Evolutionary conservation across 306 rosid genomes (phyloP), one percentile per base, ranked within the genome.

Genomic region (Cicer yamashitae): DNA sequence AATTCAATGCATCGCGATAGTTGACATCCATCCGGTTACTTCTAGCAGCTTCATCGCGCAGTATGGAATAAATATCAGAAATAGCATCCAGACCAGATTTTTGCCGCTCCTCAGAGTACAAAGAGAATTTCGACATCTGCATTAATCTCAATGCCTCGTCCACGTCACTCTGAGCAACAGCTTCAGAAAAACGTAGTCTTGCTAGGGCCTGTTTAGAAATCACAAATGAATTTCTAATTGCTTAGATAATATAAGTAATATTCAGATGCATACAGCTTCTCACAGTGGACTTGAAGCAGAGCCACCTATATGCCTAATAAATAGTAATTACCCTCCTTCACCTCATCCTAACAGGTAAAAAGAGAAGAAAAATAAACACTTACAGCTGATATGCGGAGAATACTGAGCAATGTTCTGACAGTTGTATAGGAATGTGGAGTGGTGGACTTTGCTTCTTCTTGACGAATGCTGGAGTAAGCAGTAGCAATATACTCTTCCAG

Each of bases 91-190:
- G 90, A 67, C 99, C 99, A 41, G 99, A 92, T 81, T 45, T 90
- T 78, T 94, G 97, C 41, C 96, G 99, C 73, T 94, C 99, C 2
- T 92, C 97, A 0, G 99, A 92, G 82, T 96, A 96, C 79, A 96
- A 74, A 48, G 99, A 96, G 83, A 96, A 96, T 79, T 96, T 92
- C 3, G 98, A 96, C 99, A 96, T 92, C 84, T 96, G 98, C 99
- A 96, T 96, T 82, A 96, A 82, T 80, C 99, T 85, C 75, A 96
- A 85, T 37, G 98, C 96, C 81, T 96, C 99, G 7, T 94, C 99
- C 76, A 94, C 99, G 3, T 94, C 99, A 81, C 97, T 91, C 84
- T 94, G 99, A 82, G 93, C 99, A 78, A 96, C 92, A 7, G 89
- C 84, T 71, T 86, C 93, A 67, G 98, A 86, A 74, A 92, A 90